Base-by-base conservation (phyloP, 2,329 filamentous ascomycete genomes). In the Aspergillus novoparasiticus region DNA sequence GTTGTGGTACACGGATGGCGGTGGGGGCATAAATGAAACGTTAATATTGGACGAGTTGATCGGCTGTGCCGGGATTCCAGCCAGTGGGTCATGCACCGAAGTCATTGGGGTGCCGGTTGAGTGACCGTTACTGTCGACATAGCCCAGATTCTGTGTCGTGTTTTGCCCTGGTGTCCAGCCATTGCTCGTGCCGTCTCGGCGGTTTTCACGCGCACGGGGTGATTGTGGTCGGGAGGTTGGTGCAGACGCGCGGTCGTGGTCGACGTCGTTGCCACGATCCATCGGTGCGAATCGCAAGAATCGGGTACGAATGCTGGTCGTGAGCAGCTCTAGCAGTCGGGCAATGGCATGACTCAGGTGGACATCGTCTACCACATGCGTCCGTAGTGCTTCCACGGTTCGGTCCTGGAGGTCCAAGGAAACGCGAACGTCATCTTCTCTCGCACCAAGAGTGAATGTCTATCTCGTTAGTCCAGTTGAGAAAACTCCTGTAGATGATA, bases 301-400 rank as follows among this genome's bases (percentile, higher is more conserved):
- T 56, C 84, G 82, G 4, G 82, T 82, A 59, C 85, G 85, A 61
- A 88, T 85, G 63, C 84, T 85, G 57, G 83, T 80, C 2, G 85
- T 88, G 16, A 89, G 80, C 3, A 84, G 83, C 65, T 87, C 82
- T 16, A 89, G 80, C 19, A 89, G 80, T 50, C 87, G 85, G 14
- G 87, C 86, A 63, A 89, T 88, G 28, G 86, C 85, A 66, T 86
- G 84, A 56, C 84, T 86, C 2, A 90, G 82, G 72, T 90, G 87
- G 19, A 89, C 86, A 69, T 90, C 87, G 69, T 90, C 87, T 23
- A 89, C 87, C 26, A 89, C 86, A 69, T 83, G 86, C 32, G 83
- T 86, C 36, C 84, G 82, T 45, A 90, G 77, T 10, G 85, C 86
- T 65, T 85, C 82, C 9, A 88, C 83, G 0, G 85, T 87, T 30